Percentiles rank a stretch among this genome's conserved stretches.
Evolutionary conservation across 345 rosid genomes (phyloP).

Genomic region (Erucastrum elatum): DNA sequence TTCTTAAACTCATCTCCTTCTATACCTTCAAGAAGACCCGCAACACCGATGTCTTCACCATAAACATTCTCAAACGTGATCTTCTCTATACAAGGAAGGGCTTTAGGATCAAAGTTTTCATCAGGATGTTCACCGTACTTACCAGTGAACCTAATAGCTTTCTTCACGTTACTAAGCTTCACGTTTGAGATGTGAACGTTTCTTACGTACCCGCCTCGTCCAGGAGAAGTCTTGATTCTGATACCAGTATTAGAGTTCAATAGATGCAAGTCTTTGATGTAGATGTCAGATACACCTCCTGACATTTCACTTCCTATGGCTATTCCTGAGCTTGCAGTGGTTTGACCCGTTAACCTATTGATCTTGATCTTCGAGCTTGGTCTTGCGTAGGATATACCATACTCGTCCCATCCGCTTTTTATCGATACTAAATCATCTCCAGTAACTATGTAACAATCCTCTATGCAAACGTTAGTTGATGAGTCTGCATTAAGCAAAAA

Average conservation of each 20-base stretch:
- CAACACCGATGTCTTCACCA: conserved; percentile 62
- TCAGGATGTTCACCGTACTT: conserved; percentile 90
- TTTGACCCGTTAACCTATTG: conserved; percentile 66
- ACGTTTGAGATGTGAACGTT: conserved; percentile 66
- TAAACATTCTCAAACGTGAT: conserved; percentile 66
- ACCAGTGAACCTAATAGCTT: conserved; percentile 70
- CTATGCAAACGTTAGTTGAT: conserved; percentile 81
- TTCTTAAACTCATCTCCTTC: conserved; percentile 66
- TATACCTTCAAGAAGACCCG: conserved; percentile 85
- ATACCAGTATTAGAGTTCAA: conserved; percentile 70
- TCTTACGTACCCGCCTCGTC: conserved; percentile 92
- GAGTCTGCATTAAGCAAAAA: conserved; percentile 59
- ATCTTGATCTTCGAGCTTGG: conserved; percentile 82
- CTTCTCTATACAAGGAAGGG: conserved; percentile 67
- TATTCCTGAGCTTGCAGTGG: conserved; percentile 69
- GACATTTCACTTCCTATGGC: conserved; percentile 99
- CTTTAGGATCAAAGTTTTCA: conserved; percentile 61
- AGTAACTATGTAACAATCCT: conserved; percentile 82
- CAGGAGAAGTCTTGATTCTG: conserved; percentile 82
- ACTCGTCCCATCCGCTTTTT: conserved; percentile 99
- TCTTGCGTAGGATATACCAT: conserved; percentile 72
- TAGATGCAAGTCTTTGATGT: conserved; percentile 58
- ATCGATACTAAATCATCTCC: conserved; percentile 90
- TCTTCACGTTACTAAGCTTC: conserved; percentile 56
- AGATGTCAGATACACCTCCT: conserved; percentile 86